Conservation (phyloP, 78 protist species). For the Dictyostelium citrinum region DNA sequence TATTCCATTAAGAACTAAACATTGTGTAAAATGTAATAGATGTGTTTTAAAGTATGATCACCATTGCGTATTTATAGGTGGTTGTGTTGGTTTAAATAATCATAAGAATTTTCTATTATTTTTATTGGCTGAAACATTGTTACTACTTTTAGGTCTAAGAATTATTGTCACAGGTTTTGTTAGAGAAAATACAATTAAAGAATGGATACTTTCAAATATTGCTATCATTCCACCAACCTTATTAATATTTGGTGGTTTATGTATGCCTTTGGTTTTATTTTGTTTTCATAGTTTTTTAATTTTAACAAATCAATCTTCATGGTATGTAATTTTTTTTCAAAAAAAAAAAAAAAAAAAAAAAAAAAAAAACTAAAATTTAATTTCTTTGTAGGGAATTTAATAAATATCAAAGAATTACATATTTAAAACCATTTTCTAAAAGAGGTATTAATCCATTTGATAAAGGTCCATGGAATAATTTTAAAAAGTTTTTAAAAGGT, state of each 20-base stretch:
- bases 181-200: not conserved
- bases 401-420: constrained; percentile 33
- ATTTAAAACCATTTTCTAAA: not conserved
- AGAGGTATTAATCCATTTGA: constrained; percentile 28
- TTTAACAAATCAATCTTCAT: constrained; percentile 48
- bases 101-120: constrained; percentile 17
- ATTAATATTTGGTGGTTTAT: constrained; percentile 23
- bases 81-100: constrained; percentile 43
- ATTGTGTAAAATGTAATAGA: constrained; percentile 44
- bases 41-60: constrained; percentile 64
- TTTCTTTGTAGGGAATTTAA: not conserved
- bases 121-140: not conserved
- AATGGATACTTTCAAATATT: constrained; percentile 33
- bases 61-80: constrained; percentile 55
- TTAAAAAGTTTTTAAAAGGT: not conserved
- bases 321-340: not conserved
- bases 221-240: constrained; percentile 24
- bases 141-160: constrained; percentile 21
- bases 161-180: constrained; percentile 28
- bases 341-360: not conserved
- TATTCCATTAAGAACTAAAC: constrained; percentile 44
- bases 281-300: constrained; percentile 20
- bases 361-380: not conserved
- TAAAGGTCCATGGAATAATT: constrained; percentile 24
- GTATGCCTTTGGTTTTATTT: constrained; percentile 41